These are phyloP conservation scores for Mytilinidion resinicola DNA, from an alignment of 495 filamentous ascomycete genomes.

Conservation along the genomic window DNA sequence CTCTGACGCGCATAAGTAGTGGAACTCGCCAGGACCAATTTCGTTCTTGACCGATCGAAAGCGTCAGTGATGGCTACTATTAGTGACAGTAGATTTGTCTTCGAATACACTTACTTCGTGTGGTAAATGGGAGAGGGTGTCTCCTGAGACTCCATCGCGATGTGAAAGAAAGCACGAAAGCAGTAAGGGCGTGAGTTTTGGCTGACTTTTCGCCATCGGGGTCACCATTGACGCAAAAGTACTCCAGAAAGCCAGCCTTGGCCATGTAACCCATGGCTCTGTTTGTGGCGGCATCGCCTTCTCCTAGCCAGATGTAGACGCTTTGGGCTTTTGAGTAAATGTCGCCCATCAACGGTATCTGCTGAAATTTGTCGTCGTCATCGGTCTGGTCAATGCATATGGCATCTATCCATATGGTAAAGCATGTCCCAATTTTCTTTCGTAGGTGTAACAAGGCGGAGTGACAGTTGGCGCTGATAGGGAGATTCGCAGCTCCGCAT, in stretches of 20 bases:
- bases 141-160: neutral
- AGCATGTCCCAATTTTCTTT: constrained; percentile 1
- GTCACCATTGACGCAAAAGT: neutral
- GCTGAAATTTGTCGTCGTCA: neutral
- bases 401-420: constrained; percentile 11
- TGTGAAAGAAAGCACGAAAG: neutral
- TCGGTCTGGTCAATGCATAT: constrained; percentile 14
- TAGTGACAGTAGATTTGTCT: too few relatives aligned
- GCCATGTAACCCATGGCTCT: constrained; percentile 5
- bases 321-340: constrained; percentile 6
- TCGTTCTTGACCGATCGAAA: too few relatives aligned
- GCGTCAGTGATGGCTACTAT: too few relatives aligned
- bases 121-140: neutral
- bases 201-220: neutral
- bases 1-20: too few relatives aligned
- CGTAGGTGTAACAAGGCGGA: constrained; percentile 4
- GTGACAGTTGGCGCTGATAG: constrained; percentile 5
- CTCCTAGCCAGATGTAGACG: constrained; percentile 10
- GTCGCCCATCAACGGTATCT: constrained; percentile 15
- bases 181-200: neutral
- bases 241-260: neutral
- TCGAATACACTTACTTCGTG: too few relatives aligned
- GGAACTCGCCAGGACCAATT: too few relatives aligned
- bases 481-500: neutral
- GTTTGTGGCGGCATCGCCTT: constrained; percentile 1